Percentiles rank a stretch among this genome's conserved stretches.
Conservation (phyloP, 495 filamentous ascomycete species). For the Echria macrotheca region DNA sequence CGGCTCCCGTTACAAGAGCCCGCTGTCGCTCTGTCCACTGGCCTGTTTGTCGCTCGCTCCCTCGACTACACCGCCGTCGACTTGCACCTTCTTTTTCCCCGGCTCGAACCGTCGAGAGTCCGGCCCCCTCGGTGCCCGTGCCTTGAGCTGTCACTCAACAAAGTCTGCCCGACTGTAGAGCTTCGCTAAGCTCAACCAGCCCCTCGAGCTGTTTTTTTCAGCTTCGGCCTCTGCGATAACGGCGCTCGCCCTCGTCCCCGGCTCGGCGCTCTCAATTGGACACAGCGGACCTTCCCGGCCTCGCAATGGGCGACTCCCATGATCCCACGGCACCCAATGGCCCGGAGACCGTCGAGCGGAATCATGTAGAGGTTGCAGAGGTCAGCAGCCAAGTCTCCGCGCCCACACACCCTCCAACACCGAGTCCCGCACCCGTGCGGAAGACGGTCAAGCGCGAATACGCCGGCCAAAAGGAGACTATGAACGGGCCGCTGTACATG, state of each 20-base stretch:
- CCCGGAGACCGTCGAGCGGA: background rate
- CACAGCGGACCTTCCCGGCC: slow-evolving; percentile 1
- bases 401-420: background rate
- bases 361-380: background rate
- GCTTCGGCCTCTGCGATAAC: slow-evolving; percentile 5
- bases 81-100: background rate
- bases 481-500: slow-evolving; percentile 47
- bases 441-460: slow-evolving; percentile 23
- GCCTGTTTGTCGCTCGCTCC: slow-evolving; percentile 4
- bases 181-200: background rate
- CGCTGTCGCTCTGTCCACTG: background rate
- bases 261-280: slow-evolving; percentile 4
- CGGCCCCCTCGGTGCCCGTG: background rate
- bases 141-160: slow-evolving; percentile 6
- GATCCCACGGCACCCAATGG: slow-evolving; percentile 4
- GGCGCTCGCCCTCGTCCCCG: background rate
- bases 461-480: slow-evolving; percentile 29
- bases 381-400: background rate
- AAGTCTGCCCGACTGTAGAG: background rate
- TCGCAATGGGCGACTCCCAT: slow-evolving; percentile 11
- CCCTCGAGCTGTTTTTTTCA: background rate
- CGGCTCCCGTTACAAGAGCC: slow-evolving; percentile 4
- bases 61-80: background rate
- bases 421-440: slow-evolving; percentile 9
- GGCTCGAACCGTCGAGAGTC: background rate